Percentiles rank a stretch among this genome's conserved stretches.
These are phyloP conservation scores for Phytophthora cactorum DNA, from an alignment of 352 stramenopile genomes.

Conservation along the genomic window DNA sequence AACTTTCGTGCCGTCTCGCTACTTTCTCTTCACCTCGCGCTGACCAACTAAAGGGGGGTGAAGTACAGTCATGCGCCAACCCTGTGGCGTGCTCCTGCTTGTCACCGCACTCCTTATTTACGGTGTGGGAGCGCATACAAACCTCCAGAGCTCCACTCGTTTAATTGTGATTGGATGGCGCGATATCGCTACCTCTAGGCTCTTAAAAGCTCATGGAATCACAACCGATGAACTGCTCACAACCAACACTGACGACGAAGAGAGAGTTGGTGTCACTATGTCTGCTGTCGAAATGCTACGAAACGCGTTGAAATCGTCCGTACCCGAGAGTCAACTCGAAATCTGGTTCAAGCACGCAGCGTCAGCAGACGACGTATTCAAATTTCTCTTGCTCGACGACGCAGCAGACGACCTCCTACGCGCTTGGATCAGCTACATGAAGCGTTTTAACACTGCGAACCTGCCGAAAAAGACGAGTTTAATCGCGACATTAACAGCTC, in stretches of 20 bases:
- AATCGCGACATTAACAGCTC: neutral
- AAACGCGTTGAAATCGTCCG: slow-evolving; percentile 1
- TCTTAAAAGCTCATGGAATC: neutral
- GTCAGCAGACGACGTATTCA: slow-evolving; percentile 3
- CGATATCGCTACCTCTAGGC: neutral
- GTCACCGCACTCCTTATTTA: neutral
- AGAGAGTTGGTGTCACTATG: neutral
- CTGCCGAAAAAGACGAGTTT: neutral
- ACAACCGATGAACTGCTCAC: neutral
- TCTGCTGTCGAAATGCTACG: slow-evolving; percentile 1
- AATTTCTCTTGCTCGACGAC: slow-evolving; percentile 9
- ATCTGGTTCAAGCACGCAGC: slow-evolving; percentile 5
- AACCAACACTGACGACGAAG: slow-evolving; percentile 2
- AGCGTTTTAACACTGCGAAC: neutral
- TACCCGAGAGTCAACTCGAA: slow-evolving; percentile 6
- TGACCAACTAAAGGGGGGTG: neutral
- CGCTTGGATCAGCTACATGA: slow-evolving; percentile 21
- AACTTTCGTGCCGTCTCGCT: neutral
- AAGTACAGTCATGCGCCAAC: neutral
- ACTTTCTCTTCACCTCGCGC: neutral
- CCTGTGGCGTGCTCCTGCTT: neutral
- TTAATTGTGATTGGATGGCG: neutral
- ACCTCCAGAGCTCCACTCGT: neutral
- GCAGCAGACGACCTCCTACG: slow-evolving; percentile 13
- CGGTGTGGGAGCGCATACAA: neutral